A percentile compares a stretch with the other conserved stretches of the same genome.
These are phyloP conservation scores for Wallacemonas sp. DNA, from an alignment of 208 protist species.

Conservation along the genomic window DNA sequence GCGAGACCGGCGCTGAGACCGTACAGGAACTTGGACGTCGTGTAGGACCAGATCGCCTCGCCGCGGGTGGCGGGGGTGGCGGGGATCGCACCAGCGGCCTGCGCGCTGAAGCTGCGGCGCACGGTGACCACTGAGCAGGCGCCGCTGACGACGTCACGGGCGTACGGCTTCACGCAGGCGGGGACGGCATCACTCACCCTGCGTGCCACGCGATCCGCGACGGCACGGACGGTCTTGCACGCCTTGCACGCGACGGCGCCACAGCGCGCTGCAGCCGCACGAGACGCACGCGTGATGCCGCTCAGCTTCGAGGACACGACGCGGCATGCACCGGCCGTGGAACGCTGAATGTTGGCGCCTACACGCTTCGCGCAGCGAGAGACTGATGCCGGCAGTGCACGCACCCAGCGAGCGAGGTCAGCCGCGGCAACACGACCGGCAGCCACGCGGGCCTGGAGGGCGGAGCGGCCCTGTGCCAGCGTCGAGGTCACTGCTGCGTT, in stretches of 20 bases:
- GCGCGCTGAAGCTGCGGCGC: constrained; percentile 19
- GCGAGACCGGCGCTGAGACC: constrained; percentile 41
- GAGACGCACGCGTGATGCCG: not conserved
- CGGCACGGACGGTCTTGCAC: not conserved
- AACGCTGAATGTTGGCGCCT: not conserved
- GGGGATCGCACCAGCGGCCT: constrained; percentile 19
- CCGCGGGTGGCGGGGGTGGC: not conserved
- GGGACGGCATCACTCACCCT: constrained; percentile 1
- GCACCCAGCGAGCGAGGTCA: not conserved
- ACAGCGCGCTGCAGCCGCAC: not conserved
- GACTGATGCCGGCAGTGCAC: not conserved
- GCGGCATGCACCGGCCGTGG: not conserved
- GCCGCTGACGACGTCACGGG: constrained; percentile 34
- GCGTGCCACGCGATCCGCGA: not conserved
- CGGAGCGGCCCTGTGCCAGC: not conserved
- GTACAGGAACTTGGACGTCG: constrained; percentile 60
- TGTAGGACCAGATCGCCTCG: constrained; percentile 32
- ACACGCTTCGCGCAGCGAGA: not conserved
- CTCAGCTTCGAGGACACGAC: not conserved
- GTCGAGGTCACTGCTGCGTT: not conserved
- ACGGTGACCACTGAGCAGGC: constrained; percentile 41
- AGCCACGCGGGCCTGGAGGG: not conserved
- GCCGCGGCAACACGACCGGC: not conserved
- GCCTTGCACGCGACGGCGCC: not conserved
- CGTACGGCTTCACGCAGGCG: not conserved